Evolutionary conservation across 2,329 filamentous ascomycete species (phyloP).

Genomic region (Metarhizium anisopliae): DNA sequence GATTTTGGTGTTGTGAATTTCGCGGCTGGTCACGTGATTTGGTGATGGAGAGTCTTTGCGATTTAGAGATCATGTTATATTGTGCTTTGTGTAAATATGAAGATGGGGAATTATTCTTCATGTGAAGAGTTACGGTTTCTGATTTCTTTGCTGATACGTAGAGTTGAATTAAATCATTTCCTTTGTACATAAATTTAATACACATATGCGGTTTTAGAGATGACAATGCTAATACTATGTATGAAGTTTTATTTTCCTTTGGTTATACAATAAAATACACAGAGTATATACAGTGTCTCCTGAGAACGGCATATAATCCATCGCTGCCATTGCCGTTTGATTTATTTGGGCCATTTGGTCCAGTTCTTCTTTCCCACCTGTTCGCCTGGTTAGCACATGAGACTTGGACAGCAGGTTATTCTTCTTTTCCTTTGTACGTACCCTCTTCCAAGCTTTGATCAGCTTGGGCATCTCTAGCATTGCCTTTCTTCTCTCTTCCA

Average conservation of each 20-base stretch:
- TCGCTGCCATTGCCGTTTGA: neutral
- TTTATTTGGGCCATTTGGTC: constrained; percentile 49
- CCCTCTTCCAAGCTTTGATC: constrained; percentile 89
- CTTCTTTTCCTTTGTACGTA: constrained; percentile 33
- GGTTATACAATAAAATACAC: constrained; percentile 25
- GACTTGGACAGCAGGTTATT: too few relatives aligned
- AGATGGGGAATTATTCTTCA: too few relatives aligned
- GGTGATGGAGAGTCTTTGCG: neutral
- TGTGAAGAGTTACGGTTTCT: neutral
- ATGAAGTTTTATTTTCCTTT: neutral
- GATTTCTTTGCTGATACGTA: neutral
- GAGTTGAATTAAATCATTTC: too few relatives aligned
- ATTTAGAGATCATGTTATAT: too few relatives aligned
- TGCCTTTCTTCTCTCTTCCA: constrained; percentile 83
- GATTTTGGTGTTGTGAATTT: neutral
- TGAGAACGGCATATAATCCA: neutral
- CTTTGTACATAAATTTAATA: too few relatives aligned
- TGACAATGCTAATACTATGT: neutral
- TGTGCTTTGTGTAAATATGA: too few relatives aligned
- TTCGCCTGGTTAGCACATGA: constrained; percentile 21
- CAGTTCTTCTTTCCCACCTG: constrained; percentile 47
- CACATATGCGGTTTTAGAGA: too few relatives aligned
- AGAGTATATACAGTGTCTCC: constrained; percentile 19
- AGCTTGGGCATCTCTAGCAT: constrained; percentile 93
- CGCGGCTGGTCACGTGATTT: constrained; percentile 7